A percentile compares a stretch with the other conserved stretches of the same genome.
These are phyloP conservation scores for Noccaea bulbosa DNA, from an alignment of 345 rosid species.

Conservation along the genomic window DNA sequence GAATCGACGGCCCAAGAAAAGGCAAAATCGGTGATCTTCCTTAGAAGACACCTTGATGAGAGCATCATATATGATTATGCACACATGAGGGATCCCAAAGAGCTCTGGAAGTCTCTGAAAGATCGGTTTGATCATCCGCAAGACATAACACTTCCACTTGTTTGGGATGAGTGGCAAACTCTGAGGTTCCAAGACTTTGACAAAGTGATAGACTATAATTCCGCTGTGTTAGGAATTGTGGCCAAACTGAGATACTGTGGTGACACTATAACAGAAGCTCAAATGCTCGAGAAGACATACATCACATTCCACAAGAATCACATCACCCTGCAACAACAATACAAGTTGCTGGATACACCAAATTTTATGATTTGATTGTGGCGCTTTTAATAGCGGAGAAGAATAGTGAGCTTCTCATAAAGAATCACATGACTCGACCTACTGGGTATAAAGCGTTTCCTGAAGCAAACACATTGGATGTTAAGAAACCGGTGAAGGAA, in stretches of 20 bases:
- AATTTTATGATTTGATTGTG: not conserved
- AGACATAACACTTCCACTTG: too few species aligned
- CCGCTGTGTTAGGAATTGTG: not conserved
- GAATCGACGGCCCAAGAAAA: too few species aligned
- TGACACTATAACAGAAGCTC: not conserved
- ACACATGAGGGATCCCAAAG: not conserved
- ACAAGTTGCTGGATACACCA: not conserved
- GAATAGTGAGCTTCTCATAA: not conserved
- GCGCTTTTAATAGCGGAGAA: too few species aligned
- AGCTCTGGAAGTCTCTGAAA: not conserved
- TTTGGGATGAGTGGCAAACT: not conserved
- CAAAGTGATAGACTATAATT: too few species aligned
- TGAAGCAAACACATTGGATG: not conserved
- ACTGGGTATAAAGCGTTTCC: not conserved
- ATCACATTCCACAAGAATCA: not conserved
- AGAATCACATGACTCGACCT: not conserved
- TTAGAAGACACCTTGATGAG: too few species aligned
- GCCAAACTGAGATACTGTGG: not conserved
- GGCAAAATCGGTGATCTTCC: too few species aligned
- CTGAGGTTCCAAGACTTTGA: too few species aligned
- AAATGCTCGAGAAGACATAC: not conserved
- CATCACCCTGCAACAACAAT: not conserved
- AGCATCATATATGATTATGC: too few species aligned
- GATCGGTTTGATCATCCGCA: too few species aligned
- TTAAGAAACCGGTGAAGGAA: not conserved